Conservation (phyloP, 176 grass and related monocot genomes). For the Ensete ventricosum region DNA sequence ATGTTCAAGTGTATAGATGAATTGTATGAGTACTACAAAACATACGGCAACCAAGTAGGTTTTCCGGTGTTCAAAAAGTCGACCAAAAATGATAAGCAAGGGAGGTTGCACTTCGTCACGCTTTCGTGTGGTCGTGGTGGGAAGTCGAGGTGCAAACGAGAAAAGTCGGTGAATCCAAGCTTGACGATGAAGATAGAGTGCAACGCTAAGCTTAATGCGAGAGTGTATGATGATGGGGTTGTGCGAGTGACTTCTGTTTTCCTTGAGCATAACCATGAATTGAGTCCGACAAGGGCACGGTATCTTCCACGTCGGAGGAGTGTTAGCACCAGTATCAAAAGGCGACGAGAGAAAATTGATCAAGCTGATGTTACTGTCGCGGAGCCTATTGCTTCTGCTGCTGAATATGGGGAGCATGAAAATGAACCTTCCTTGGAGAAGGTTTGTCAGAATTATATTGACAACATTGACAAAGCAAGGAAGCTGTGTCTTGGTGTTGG, state of each 20-base stretch:
- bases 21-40: constrained; percentile 10
- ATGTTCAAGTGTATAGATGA: constrained; percentile 11
- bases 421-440: constrained; percentile 9
- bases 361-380: neutral
- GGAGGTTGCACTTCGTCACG: constrained; percentile 4
- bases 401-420: constrained; percentile 6
- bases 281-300: constrained; percentile 4
- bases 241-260: constrained; percentile 8
- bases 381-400: neutral
- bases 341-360: constrained; percentile 3
- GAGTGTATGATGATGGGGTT: constrained; percentile 14
- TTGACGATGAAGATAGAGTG: constrained; percentile 14
- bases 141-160: constrained; percentile 4
- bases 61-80: constrained; percentile 14
- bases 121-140: constrained; percentile 7
- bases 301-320: constrained; percentile 12
- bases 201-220: constrained; percentile 6
- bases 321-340: neutral
- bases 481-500: neutral
- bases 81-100: constrained; percentile 8
- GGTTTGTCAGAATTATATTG: neutral
- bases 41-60: constrained; percentile 11
- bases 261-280: constrained; percentile 9
- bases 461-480: constrained; percentile 4
- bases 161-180: constrained; percentile 7